Conservation (phyloP, 345 rosid genomes). For the Aethionema arabicum region DNA sequence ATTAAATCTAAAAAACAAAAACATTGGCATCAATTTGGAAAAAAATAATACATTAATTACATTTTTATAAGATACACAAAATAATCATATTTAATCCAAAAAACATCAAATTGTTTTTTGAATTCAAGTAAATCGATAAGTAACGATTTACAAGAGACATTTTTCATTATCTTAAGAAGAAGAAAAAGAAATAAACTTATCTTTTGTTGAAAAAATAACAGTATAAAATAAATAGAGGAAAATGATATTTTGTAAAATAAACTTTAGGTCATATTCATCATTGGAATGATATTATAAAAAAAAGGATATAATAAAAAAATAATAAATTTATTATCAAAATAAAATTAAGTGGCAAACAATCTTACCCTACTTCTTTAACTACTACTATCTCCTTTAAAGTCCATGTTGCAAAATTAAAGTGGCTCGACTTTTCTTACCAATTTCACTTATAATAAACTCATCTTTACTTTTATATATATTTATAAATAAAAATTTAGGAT, state of each 20-base stretch:
- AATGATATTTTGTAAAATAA: slow-evolving; percentile 14
- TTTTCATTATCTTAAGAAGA: slow-evolving; percentile 17
- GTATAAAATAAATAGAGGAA: slow-evolving; percentile 24
- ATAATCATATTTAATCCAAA: too few relatives aligned
- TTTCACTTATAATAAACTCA: slow-evolving; percentile 5
- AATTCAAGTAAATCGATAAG: too few relatives aligned
- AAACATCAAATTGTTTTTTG: too few relatives aligned
- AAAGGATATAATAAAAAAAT: slow-evolving; percentile 22
- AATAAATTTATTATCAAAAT: slow-evolving; percentile 28
- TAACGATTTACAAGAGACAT: slow-evolving; percentile 29
- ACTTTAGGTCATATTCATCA: slow-evolving; percentile 29
- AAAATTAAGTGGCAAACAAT: slow-evolving; percentile 39
- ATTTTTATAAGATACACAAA: too few relatives aligned
- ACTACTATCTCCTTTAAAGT: slow-evolving; percentile 34
- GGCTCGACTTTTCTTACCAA: slow-evolving; percentile 35
- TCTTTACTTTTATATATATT: slow-evolving; percentile 10
- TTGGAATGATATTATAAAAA: slow-evolving; percentile 18
- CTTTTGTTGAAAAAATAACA: slow-evolving; percentile 18
- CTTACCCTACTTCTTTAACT: slow-evolving; percentile 41
- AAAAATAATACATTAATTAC: too few relatives aligned
- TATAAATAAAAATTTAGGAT: too few relatives aligned
- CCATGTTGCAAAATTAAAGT: slow-evolving; percentile 33
- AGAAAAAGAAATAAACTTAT: slow-evolving; percentile 22
- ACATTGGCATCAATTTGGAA: too few relatives aligned
- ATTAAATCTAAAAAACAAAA: too few relatives aligned